Conservation (phyloP, 2,329 filamentous ascomycete genomes). For the Cercospora citrullina region DNA sequence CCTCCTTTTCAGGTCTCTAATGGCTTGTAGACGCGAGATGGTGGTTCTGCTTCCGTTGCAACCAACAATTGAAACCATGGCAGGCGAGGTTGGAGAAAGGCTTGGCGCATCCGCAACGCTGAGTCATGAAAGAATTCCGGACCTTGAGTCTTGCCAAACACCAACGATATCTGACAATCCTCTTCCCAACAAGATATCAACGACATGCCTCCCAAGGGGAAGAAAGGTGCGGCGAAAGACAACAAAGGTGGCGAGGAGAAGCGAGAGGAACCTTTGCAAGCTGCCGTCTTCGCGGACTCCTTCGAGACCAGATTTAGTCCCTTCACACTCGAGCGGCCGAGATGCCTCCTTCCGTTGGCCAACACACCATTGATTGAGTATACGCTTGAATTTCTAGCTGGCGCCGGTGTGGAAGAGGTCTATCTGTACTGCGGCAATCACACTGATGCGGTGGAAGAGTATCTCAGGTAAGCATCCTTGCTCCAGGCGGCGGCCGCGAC, state of each 20-base stretch:
- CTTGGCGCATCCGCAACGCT: background rate
- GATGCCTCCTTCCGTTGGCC: conserved; percentile 90
- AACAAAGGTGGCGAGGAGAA: conserved; percentile 54
- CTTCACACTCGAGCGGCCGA: conserved; percentile 82
- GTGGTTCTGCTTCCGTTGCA: background rate
- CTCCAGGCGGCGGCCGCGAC: background rate
- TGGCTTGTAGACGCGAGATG: background rate
- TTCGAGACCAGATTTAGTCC: conserved; percentile 91
- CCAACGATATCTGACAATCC: background rate
- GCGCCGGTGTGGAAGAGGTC: conserved; percentile 91
- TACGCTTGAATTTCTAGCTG: conserved; percentile 91
- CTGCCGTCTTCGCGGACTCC: conserved; percentile 81
- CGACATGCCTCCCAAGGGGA: conserved; percentile 51
- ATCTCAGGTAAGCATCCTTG: conserved; percentile 61
- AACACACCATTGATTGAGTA: conserved; percentile 97
- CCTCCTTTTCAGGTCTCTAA: background rate
- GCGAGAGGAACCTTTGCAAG: conserved; percentile 63
- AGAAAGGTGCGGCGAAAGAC: conserved; percentile 44
- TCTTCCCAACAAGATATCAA: conserved; percentile 17
- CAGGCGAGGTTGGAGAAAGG: background rate
- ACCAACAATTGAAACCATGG: background rate
- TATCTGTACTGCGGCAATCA: conserved; percentile 90
- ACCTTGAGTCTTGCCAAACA: background rate
- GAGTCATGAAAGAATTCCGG: conserved; percentile 14
- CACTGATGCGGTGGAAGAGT: conserved; percentile 80